Conservation (phyloP, 1,284 basidiomycete species). For the Trametes polyzona region DNA sequence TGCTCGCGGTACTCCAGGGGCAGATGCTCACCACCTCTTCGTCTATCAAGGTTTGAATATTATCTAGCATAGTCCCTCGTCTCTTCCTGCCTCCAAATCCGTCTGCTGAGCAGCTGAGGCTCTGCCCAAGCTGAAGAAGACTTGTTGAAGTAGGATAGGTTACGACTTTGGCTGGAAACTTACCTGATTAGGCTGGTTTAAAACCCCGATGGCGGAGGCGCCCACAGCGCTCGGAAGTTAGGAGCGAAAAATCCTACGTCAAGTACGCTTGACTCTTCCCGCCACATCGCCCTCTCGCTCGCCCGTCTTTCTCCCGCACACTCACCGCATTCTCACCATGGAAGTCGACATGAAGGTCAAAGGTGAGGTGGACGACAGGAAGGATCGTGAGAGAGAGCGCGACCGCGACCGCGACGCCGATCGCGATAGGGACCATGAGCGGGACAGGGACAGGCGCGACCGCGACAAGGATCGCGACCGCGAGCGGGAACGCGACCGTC, state of each 20-base stretch:
- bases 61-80: too few species aligned
- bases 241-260: constrained; percentile 12
- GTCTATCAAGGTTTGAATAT: too few species aligned
- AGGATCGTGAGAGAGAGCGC: constrained; percentile 40
- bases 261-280: constrained; percentile 13
- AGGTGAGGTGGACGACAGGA: constrained; percentile 66
- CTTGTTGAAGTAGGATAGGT: too few species aligned
- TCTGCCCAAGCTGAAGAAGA: too few species aligned
- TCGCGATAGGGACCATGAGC: constrained; percentile 47
- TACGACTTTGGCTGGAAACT: neutral
- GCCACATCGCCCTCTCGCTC: constrained; percentile 11
- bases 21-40: too few species aligned
- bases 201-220: constrained; percentile 9
- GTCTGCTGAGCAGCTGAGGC: too few species aligned
- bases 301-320: neutral
- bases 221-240: neutral
- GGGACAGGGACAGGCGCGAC: constrained; percentile 42
- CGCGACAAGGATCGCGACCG: constrained; percentile 40
- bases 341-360: constrained; percentile 81
- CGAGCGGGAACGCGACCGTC: constrained; percentile 42
- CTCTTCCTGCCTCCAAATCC: too few species aligned
- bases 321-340: constrained; percentile 45
- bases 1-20: too few species aligned
- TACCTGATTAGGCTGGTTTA: neutral
- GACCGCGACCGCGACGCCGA: constrained; percentile 49